A percentile compares a stretch with the other conserved stretches of the same genome.
Evolutionary conservation across 352 stramenopile species (phyloP).

Genomic region (Blastocystis sp.): DNA sequence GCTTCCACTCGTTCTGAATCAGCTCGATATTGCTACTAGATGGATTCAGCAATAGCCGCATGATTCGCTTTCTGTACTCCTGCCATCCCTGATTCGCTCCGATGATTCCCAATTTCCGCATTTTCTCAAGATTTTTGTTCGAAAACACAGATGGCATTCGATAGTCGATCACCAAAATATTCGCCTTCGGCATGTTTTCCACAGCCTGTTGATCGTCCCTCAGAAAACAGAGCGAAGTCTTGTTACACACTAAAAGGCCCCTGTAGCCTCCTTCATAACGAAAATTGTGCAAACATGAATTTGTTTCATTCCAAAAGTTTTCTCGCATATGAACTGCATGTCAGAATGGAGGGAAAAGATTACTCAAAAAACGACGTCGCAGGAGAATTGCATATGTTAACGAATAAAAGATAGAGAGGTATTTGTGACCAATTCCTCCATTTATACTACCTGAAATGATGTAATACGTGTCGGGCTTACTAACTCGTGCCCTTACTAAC

Average conservation of each 20-base stretch:
- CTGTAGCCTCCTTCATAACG: neutral
- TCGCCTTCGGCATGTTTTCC: neutral
- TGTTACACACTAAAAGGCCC: neutral
- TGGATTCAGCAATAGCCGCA: neutral
- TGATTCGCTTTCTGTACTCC: neutral
- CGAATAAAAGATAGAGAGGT: neutral
- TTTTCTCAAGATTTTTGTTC: neutral
- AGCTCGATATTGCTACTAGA: neutral
- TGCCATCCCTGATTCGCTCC: neutral
- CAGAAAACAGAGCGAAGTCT: neutral
- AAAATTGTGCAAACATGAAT: neutral
- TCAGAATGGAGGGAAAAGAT: neutral
- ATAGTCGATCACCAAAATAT: neutral
- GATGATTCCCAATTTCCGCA: neutral
- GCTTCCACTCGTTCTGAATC: neutral
- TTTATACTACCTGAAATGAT: neutral
- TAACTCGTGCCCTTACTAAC: neutral
- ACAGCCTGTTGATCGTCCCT: neutral
- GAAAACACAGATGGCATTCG: neutral
- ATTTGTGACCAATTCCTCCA: conserved; percentile 7
- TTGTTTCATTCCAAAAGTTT: neutral
- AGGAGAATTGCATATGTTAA: neutral
- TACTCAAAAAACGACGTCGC: neutral
- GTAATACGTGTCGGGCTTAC: neutral
- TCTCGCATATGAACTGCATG: neutral